Evolutionary conservation across 2,329 filamentous ascomycete species (phyloP), one percentile per base, ranked within the genome.

Genomic region (Fusarium dimerum): DNA sequence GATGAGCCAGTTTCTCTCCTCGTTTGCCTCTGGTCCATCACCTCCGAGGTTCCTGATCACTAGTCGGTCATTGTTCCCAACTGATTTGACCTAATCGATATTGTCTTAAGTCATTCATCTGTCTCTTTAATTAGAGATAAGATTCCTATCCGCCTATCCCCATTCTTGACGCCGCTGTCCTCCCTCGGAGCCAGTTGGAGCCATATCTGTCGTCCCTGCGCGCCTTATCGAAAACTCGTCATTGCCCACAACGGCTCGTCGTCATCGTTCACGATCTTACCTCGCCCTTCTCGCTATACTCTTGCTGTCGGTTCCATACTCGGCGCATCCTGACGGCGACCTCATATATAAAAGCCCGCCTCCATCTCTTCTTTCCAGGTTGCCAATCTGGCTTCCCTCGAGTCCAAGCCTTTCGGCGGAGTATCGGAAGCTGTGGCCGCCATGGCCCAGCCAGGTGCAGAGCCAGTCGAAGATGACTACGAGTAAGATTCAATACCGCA

Each of bases 371-470:
- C 44, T 45, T 48, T 58, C 43, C 34, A 43, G 69, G 65, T 66
- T 75, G 77, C 75, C 83, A 86, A 74, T 71, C 82, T 87, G 84
- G 75, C 74, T 69, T 80, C 81, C 76, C 78, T 86, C 72, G 80
- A 84, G 75, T 75, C 80, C 59, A 79, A 79, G 69, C 71, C 78
- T 63, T 79, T 82, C 78, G 81, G 83, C 80, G 79, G 78, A 79
- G 82, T 81, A 76, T 78, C 82, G 76, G 78, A 78, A 79, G 84
- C 81, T 81, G 82, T 80, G 82, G 84, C 83, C 81, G 78, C 79
- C 71, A 87, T 87, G 84, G 83, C 83, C 81, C 82, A 85, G 81
- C 82, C 82, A 73, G 81, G 75, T 78, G 79, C 79, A 76, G 82
- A 84, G 73, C 77, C 79, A 62, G 78, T 76, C 66, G 83, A 86